Evolutionary conservation across 208 protist genomes (phyloP), one percentile per base, ranked within the genome.

Genomic region (Vickermania ingenoplastis): DNA sequence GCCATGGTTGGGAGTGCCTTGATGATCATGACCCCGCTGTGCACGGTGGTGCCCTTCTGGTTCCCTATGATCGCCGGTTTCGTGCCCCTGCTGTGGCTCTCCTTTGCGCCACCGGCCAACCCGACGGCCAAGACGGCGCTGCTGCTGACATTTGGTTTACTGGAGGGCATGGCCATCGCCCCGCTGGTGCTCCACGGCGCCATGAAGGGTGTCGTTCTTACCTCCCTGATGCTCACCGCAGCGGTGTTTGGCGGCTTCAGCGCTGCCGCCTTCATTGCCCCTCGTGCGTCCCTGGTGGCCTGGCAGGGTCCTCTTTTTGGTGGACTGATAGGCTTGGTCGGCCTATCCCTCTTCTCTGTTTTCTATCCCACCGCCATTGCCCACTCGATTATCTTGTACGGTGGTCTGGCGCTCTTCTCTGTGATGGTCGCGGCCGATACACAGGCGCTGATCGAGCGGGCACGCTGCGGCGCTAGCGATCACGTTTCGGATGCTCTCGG

Each of bases 401-500:
- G 88, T 25, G 88, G 88, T 2, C 68, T 95, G 2, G 88, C 85
- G 23, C 75, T 95, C 41, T 95, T 95, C 58, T 92, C 85, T 0
- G 31, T 90, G 13, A 77, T 95, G 65, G 72, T 95, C 17, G 66
- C 88, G 5, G 74, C 73, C 11, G 88, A 95, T 59, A 95, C 88
- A 27, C 84, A 92, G 70, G 81, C 83, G 4, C 92, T 95, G 88
- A 91, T 95, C 69, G 88, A 95, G 63, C 82, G 85, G 11, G 88
- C 88, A 0, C 72, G 83, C 24, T 90, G 82, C 63, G 88, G 88
- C 1, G 81, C 75, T 13, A 81, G 80, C 22, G 88, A 95, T 53
- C 73, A 86, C 57, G 86, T 95, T 50, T 74, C 86, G 57, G 88
- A 95, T 53, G 83, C 85, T 1, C 30, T 92, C 52, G 73, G 85